Conservation (phyloP, 495 filamentous ascomycete genomes). For the Tuber melanosporum region DNA sequence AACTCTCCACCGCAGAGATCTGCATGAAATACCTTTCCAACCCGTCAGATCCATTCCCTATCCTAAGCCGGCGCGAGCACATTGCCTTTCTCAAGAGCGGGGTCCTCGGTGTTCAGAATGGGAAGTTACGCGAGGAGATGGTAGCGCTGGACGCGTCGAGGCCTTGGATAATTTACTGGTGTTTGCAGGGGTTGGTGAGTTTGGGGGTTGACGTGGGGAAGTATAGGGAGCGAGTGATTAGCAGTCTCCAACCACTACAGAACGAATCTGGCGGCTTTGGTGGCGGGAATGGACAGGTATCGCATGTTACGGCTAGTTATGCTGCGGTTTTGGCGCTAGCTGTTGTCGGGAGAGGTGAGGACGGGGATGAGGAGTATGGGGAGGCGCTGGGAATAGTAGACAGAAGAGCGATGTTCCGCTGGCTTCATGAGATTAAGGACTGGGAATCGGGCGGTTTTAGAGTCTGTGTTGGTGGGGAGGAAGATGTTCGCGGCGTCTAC, state of each 20-base stretch:
- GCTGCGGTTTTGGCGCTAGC: slow-evolving; percentile 69
- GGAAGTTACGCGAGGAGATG: slow-evolving; percentile 58
- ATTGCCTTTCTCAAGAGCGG: slow-evolving; percentile 64
- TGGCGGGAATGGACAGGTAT: slow-evolving; percentile 81
- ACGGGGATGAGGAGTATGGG: background rate
- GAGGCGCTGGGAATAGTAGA: slow-evolving; percentile 65
- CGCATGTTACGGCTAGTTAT: slow-evolving; percentile 84
- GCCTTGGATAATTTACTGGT: slow-evolving; percentile 94
- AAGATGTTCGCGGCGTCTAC: slow-evolving; percentile 91
- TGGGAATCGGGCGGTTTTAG: slow-evolving; percentile 68
- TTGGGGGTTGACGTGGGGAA: slow-evolving; percentile 67
- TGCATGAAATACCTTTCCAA: slow-evolving; percentile 64
- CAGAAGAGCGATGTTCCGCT: slow-evolving; percentile 78
- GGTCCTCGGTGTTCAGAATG: slow-evolving; percentile 45
- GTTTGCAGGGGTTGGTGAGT: slow-evolving; percentile 60
- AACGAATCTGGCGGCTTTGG: slow-evolving; percentile 83
- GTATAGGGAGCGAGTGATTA: slow-evolving; percentile 61
- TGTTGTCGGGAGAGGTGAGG: slow-evolving; percentile 64
- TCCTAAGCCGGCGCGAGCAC: slow-evolving; percentile 63
- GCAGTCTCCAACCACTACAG: slow-evolving; percentile 71
- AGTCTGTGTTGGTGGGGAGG: slow-evolving; percentile 73
- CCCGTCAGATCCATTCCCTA: slow-evolving; percentile 66
- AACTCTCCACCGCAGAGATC: slow-evolving; percentile 59
- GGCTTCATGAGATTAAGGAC: slow-evolving; percentile 78
- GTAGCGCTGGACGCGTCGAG: slow-evolving; percentile 70